Evolutionary conservation across 768 basidiomycete genomes (phyloP).

Genomic region (Suillus brevipes): DNA sequence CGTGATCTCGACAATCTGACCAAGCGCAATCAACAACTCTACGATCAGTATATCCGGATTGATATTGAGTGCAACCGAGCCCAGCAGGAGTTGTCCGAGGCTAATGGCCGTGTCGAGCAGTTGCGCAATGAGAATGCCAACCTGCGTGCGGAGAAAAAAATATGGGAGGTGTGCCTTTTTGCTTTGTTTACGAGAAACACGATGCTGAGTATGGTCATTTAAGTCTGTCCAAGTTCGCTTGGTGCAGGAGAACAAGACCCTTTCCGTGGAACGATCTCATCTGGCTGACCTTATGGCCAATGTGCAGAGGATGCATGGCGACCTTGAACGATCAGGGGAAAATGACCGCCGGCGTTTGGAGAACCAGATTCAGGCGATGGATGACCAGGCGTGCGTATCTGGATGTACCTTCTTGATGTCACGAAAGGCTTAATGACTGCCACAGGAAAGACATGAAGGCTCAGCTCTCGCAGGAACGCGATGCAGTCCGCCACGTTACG

Average conservation of each 20-base stretch:
- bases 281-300: constrained; percentile 86
- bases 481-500: constrained; percentile 67
- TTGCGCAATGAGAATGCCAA: constrained; percentile 85
- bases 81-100: constrained; percentile 61
- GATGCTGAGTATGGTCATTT: constrained; percentile 10
- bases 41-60: constrained; percentile 69
- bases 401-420: neutral
- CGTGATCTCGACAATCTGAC: constrained; percentile 66
- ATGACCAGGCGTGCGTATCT: constrained; percentile 68
- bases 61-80: constrained; percentile 76
- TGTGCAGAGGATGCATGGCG: constrained; percentile 88
- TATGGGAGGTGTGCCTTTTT: constrained; percentile 74
- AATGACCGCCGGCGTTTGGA: constrained; percentile 84
- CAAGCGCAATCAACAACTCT: constrained; percentile 70
- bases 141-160: constrained; percentile 89
- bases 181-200: neutral
- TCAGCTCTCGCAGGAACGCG: constrained; percentile 74
- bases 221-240: constrained; percentile 81
- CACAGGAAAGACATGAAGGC: constrained; percentile 70
- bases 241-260: constrained; percentile 79
- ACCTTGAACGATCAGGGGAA: constrained; percentile 79
- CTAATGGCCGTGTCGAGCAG: constrained; percentile 66
- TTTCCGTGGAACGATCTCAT: constrained; percentile 80
- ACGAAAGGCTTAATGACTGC: constrained; percentile 2
- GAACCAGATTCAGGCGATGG: constrained; percentile 73